Evolutionary conservation across 31 red algal species (phyloP).

Genomic region (Endocladia muricata): DNA sequence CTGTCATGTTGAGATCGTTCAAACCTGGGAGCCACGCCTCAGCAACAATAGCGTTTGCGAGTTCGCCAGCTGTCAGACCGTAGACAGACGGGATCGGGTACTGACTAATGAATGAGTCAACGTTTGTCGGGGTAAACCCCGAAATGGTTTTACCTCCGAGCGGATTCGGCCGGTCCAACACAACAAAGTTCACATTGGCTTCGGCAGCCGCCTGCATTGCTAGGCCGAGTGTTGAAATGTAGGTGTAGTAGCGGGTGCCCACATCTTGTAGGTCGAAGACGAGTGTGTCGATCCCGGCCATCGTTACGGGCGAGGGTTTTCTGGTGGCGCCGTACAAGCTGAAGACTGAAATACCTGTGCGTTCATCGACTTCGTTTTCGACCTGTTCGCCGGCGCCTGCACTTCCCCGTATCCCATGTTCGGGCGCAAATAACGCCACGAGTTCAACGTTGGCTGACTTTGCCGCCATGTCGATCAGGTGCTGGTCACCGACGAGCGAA

Average conservation of each 20-base stretch:
- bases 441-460: not conserved
- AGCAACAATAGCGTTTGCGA: not conserved
- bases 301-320: not conserved
- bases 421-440: not conserved
- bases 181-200: not conserved
- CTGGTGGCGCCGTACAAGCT: not conserved
- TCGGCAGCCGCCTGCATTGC: not conserved
- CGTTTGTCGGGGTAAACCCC: not conserved
- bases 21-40: not conserved
- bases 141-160: not conserved
- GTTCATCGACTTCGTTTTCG: not conserved
- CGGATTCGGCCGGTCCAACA: slow-evolving; percentile 1
- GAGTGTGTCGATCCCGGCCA: not conserved
- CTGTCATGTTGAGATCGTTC: not conserved
- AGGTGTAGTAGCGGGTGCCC: not conserved
- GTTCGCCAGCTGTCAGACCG: not conserved
- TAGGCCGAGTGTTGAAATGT: not conserved
- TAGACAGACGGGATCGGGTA: not conserved
- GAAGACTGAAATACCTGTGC: not conserved
- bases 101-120: not conserved
- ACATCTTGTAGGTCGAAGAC: slow-evolving; percentile 8
- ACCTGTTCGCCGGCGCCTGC: not conserved
- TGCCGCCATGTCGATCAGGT: not conserved
- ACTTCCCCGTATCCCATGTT: not conserved
- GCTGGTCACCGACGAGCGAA: too few relatives aligned